Evolutionary conservation across 495 filamentous ascomycete species (phyloP).

Genomic region (Penicillium cinerascens): DNA sequence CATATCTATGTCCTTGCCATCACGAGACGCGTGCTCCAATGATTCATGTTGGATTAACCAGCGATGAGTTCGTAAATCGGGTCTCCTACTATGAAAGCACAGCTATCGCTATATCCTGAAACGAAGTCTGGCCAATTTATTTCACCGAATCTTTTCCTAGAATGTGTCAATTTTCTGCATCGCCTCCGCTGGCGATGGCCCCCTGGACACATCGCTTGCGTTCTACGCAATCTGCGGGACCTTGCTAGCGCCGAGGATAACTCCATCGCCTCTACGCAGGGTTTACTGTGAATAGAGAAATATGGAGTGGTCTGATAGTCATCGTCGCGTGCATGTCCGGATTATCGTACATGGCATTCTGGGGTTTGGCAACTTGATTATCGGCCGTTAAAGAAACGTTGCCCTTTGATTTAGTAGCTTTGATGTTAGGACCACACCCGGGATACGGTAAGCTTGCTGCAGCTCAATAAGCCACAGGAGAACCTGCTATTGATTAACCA

Average conservation of each 20-base stretch:
- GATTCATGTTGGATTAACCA: no score
- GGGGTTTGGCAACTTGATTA: slow-evolving; percentile 10
- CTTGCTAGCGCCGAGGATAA: slow-evolving; percentile 35
- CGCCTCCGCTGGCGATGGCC: slow-evolving; percentile 28
- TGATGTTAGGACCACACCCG: no score
- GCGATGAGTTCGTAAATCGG: no score
- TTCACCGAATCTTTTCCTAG: not conserved
- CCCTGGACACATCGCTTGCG: slow-evolving; percentile 21
- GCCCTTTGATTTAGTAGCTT: no score
- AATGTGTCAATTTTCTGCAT: slow-evolving; percentile 12
- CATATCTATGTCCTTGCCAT: not conserved
- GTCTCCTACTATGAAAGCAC: not conserved
- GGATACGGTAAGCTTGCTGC: no score
- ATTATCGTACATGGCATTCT: slow-evolving; percentile 20
- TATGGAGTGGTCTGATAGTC: slow-evolving; percentile 12
- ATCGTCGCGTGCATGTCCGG: slow-evolving; percentile 21
- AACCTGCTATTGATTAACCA: no score
- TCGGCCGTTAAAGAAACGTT: no score
- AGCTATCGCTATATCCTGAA: not conserved
- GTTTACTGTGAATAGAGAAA: slow-evolving; percentile 30
- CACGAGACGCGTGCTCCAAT: not conserved
- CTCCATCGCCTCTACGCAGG: slow-evolving; percentile 27
- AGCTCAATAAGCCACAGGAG: no score
- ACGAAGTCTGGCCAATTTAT: not conserved
- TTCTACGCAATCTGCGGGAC: slow-evolving; percentile 28